Evolutionary conservation across 192 early-diverging fungal species (phyloP).

Genomic region (Podila epigama): DNA sequence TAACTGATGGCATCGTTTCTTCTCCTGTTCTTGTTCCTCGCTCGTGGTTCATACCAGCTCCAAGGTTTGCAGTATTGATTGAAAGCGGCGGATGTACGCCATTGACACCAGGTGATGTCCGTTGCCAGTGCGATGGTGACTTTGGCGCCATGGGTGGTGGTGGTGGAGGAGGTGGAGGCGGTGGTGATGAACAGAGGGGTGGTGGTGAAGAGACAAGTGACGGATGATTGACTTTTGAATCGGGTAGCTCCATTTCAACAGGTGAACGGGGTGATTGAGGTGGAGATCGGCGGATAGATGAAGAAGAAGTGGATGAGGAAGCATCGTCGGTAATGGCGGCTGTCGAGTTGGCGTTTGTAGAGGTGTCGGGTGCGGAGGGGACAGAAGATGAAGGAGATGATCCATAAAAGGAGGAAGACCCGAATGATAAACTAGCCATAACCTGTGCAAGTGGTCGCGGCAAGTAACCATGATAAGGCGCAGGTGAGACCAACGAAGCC

Average conservation of each 20-base stretch:
- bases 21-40: neutral
- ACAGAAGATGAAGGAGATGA: slow-evolving; percentile 5
- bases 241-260: neutral
- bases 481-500: slow-evolving; percentile 17
- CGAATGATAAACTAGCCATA: slow-evolving; percentile 34
- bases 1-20: neutral
- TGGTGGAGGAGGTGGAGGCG: slow-evolving; percentile 11
- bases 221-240: neutral
- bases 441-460: slow-evolving; percentile 30
- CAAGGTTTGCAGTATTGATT: slow-evolving; percentile 14
- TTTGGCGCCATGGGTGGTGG: neutral
- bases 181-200: slow-evolving; percentile 21
- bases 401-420: slow-evolving; percentile 32
- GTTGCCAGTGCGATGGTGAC: neutral
- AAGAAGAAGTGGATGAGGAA: no score
- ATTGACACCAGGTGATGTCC: neutral
- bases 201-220: slow-evolving; percentile 13
- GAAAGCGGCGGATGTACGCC: neutral
- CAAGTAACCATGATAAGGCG: slow-evolving; percentile 35
- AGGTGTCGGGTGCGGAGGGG: neutral
- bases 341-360: no score
- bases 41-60: neutral
- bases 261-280: slow-evolving; percentile 4
- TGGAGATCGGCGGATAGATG: no score
- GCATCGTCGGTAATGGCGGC: no score